Evolutionary conservation across 805 yeast species (phyloP).

Genomic region (Saturnispora bothae): DNA sequence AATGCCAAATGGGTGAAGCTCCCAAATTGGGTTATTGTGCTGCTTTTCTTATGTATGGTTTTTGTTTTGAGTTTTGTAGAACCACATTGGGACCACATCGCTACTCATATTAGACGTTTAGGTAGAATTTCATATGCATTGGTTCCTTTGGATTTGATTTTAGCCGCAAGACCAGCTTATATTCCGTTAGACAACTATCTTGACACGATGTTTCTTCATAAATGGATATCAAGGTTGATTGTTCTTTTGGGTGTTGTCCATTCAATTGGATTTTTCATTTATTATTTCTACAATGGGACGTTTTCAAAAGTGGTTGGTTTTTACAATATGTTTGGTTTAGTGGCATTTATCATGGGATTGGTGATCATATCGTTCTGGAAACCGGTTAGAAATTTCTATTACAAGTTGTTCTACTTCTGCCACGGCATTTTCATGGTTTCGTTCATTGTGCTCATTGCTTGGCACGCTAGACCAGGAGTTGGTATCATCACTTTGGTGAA

Average conservation of each 20-base stretch:
- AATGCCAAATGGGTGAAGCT: constrained; percentile 2
- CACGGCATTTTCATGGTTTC: constrained; percentile 44
- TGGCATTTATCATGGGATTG: constrained; percentile 28
- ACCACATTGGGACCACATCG: constrained; percentile 25
- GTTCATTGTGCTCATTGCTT: constrained; percentile 34
- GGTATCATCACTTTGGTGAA: constrained; percentile 25
- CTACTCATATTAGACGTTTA: constrained; percentile 38
- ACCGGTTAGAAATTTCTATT: constrained; percentile 38
- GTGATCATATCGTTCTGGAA: constrained; percentile 33
- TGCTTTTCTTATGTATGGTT: background rate
- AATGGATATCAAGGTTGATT: constrained; percentile 59
- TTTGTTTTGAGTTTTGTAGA: constrained; percentile 21
- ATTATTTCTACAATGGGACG: constrained; percentile 30
- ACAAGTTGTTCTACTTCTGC: constrained; percentile 42
- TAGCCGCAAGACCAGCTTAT: constrained; percentile 49
- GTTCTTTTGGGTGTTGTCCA: constrained; percentile 38
- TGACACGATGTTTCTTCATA: constrained; percentile 48
- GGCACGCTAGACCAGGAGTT: constrained; percentile 70
- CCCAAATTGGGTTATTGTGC: constrained; percentile 1
- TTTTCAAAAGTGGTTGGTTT: constrained; percentile 28
- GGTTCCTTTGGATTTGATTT: constrained; percentile 44
- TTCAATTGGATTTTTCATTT: constrained; percentile 40
- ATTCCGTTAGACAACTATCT: constrained; percentile 39
- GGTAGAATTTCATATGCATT: constrained; percentile 55
- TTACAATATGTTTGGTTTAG: constrained; percentile 44